Conservation (phyloP, 2,329 filamentous ascomycete genomes). For the Xylariaceae sp. region DNA sequence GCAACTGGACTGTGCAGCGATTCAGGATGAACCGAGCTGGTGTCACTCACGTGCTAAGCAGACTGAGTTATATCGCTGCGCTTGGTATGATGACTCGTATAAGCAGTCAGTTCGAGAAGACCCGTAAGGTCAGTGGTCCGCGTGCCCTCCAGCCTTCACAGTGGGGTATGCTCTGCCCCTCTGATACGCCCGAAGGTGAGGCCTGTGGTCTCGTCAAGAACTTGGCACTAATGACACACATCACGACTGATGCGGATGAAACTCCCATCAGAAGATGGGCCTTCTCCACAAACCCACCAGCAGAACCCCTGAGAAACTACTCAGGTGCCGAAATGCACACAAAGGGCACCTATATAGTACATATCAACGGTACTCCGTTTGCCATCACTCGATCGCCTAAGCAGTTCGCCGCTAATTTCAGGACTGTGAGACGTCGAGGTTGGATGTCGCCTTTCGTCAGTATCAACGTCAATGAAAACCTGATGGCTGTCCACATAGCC, state of each 20-base stretch:
- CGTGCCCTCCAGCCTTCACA: slow-evolving; percentile 95
- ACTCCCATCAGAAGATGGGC: slow-evolving; percentile 82
- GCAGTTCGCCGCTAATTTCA: slow-evolving; percentile 77
- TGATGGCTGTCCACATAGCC: slow-evolving; percentile 86
- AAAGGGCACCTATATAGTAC: slow-evolving; percentile 79
- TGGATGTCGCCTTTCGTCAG: slow-evolving; percentile 95
- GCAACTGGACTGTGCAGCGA: slow-evolving; percentile 96
- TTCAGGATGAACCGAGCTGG: slow-evolving; percentile 98
- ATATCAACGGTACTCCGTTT: slow-evolving; percentile 91
- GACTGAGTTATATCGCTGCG: slow-evolving; percentile 92
- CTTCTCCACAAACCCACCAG: slow-evolving; percentile 78
- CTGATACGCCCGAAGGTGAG: slow-evolving; percentile 97
- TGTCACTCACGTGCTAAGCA: slow-evolving; percentile 91
- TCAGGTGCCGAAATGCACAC: slow-evolving; percentile 80
- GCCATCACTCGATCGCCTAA: slow-evolving; percentile 83
- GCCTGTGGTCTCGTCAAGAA: slow-evolving; percentile 98
- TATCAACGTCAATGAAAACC: slow-evolving; percentile 88
- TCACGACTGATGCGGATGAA: slow-evolving; percentile 94
- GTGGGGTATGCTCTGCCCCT: slow-evolving; percentile 96
- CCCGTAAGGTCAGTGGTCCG: slow-evolving; percentile 90
- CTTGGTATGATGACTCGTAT: slow-evolving; percentile 99
- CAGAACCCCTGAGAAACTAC: slow-evolving; percentile 66
- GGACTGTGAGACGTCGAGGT: slow-evolving; percentile 79
- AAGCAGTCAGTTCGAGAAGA: slow-evolving; percentile 98
- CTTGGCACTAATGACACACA: slow-evolving; percentile 96